These are phyloP conservation scores for Ministeria vibrans DNA, from an alignment of 78 protist species.

Conservation along the genomic window DNA sequence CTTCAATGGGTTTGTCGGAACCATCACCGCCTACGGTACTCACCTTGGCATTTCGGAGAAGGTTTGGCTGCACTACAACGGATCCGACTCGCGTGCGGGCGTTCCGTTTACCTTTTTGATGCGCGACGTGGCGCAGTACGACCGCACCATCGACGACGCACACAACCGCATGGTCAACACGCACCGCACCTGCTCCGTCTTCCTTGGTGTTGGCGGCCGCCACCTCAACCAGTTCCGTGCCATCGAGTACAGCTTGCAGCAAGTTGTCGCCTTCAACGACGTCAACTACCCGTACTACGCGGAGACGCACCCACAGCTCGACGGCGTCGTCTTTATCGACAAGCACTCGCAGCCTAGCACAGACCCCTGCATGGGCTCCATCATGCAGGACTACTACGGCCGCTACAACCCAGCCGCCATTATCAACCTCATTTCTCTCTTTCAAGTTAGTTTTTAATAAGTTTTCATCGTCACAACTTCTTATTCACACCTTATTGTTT, in stretches of 20 bases:
- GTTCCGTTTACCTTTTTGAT: slow-evolving; percentile 46
- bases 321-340: slow-evolving; percentile 38
- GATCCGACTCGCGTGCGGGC: slow-evolving; percentile 40
- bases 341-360: slow-evolving; percentile 37
- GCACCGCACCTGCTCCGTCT: slow-evolving; percentile 48
- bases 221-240: slow-evolving; percentile 48
- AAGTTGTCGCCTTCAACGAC: slow-evolving; percentile 45
- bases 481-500: too few species aligned
- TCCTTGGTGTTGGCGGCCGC: slow-evolving; percentile 47
- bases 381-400: slow-evolving; percentile 33
- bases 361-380: slow-evolving; percentile 26
- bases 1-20: slow-evolving; percentile 43
- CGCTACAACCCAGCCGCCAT: slow-evolving; percentile 21
- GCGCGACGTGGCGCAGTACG: slow-evolving; percentile 40
- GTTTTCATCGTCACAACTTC: too few species aligned
- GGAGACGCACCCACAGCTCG: slow-evolving; percentile 6
- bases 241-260: slow-evolving; percentile 37
- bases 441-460: too few species aligned
- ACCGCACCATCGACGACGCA: slow-evolving; percentile 39
- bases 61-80: slow-evolving; percentile 47
- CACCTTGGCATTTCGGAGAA: slow-evolving; percentile 47
- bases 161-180: slow-evolving; percentile 40
- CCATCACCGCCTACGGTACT: slow-evolving; percentile 40
- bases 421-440: slow-evolving; percentile 27
- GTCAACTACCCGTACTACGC: slow-evolving; percentile 26